Evolutionary conservation across 148 eudicot genomes (phyloP).

Genomic region (Amaranthus palmeri): DNA sequence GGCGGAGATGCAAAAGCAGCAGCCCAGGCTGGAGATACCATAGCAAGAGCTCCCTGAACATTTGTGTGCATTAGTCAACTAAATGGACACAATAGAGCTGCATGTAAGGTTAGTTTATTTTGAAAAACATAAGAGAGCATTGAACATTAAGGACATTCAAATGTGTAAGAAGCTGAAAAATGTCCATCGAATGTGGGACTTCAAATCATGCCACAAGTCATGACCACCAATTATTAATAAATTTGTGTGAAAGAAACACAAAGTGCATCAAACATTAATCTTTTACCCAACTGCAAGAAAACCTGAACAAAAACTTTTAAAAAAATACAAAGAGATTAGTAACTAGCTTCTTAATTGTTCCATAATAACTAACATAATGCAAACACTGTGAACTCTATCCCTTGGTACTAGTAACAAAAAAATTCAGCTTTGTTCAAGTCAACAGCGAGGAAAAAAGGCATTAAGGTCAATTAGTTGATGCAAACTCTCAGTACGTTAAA

Average conservation of each 20-base stretch:
- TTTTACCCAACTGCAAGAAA: background rate
- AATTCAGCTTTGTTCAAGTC: background rate
- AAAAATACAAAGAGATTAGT: background rate
- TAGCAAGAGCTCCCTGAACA: slow-evolving; percentile 89
- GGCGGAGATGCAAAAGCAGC: slow-evolving; percentile 99
- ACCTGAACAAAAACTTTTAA: too few relatives aligned
- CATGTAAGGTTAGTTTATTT: background rate
- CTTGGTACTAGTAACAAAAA: background rate
- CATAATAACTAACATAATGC: background rate
- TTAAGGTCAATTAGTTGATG: background rate
- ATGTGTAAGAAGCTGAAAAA: background rate
- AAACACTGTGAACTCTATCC: background rate
- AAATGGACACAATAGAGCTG: background rate
- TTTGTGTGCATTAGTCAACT: slow-evolving; percentile 7
- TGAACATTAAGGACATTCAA: background rate
- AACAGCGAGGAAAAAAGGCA: background rate
- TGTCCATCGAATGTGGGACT: background rate
- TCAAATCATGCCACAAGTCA: background rate
- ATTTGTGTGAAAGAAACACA: background rate
- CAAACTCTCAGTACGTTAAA: background rate
- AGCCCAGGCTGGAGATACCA: slow-evolving; percentile 96
- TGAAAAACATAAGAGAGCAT: background rate
- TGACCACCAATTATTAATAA: background rate
- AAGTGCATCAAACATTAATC: background rate
- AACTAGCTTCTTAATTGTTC: background rate